Conservation (phyloP, 208 protist species). For the Trypanosoma vivax region DNA sequence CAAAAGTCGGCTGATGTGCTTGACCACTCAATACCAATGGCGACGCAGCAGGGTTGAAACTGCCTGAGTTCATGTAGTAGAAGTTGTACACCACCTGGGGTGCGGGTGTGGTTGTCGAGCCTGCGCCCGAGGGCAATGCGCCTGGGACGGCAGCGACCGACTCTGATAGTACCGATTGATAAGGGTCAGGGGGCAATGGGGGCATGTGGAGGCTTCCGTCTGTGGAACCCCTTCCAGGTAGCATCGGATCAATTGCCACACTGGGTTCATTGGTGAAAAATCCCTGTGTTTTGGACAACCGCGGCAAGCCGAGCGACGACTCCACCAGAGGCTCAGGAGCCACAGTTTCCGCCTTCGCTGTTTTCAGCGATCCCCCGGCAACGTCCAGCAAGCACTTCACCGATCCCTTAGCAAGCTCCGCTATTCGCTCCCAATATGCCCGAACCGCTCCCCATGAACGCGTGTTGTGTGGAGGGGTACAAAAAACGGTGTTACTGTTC, state of each 20-base stretch:
- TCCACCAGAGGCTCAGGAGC: background rate
- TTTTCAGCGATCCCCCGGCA: background rate
- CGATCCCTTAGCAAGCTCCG: constrained; percentile 8
- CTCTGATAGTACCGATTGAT: background rate
- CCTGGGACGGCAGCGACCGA: background rate
- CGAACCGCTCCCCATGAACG: background rate
- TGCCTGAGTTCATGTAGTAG: constrained; percentile 28
- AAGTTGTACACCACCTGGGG: constrained; percentile 27
- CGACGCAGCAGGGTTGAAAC: no score
- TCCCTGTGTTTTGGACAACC: no score
- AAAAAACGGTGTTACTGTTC: background rate
- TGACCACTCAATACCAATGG: background rate
- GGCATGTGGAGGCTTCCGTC: no score
- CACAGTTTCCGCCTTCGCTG: background rate
- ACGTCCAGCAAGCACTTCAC: background rate
- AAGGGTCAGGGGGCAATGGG: no score
- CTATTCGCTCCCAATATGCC: constrained; percentile 9
- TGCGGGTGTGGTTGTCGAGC: background rate
- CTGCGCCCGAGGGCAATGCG: background rate
- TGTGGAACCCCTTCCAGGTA: no score
- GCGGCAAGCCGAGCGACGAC: no score
- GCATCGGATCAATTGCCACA: no score
- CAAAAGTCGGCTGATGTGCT: background rate
- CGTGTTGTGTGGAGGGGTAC: background rate
- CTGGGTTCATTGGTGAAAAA: no score